Conservation (phyloP, 495 filamentous ascomycete genomes). For the Xylaria cubensis region DNA sequence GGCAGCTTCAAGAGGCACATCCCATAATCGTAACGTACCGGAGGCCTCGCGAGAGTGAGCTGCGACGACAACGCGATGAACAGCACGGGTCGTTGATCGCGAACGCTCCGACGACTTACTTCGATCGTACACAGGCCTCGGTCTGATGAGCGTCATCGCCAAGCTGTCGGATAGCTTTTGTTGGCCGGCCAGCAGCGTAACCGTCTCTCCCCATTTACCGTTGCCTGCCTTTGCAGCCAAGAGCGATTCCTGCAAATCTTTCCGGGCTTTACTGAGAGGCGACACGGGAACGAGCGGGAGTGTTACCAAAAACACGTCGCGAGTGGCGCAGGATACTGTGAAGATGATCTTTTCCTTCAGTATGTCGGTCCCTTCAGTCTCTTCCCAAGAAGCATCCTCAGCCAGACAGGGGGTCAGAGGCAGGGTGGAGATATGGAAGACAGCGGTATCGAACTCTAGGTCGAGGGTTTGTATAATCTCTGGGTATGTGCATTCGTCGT, state of each 20-base stretch:
- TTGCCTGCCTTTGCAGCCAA: slow-evolving; percentile 55
- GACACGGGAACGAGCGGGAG: slow-evolving; percentile 79
- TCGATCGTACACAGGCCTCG: slow-evolving; percentile 37
- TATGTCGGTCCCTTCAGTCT: slow-evolving; percentile 65
- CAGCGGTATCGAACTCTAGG: slow-evolving; percentile 68
- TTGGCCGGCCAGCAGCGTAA: slow-evolving; percentile 63
- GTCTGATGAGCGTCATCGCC: slow-evolving; percentile 68
- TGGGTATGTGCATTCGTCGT: slow-evolving; percentile 53
- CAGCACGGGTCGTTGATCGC: slow-evolving; percentile 33
- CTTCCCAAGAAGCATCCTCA: slow-evolving; percentile 59
- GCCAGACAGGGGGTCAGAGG: slow-evolving; percentile 53
- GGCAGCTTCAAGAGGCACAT: slow-evolving; percentile 49
- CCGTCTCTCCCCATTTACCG: slow-evolving; percentile 67
- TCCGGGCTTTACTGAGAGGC: slow-evolving; percentile 58
- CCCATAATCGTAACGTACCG: slow-evolving; percentile 60
- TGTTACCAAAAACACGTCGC: slow-evolving; percentile 69
- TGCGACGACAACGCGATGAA: slow-evolving; percentile 53
- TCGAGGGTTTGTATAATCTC: slow-evolving; percentile 71
- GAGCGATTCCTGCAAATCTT: slow-evolving; percentile 53
- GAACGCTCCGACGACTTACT: slow-evolving; percentile 48
- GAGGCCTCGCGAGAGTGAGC: slow-evolving; percentile 69
- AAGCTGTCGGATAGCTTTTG: slow-evolving; percentile 68
- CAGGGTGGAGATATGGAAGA: slow-evolving; percentile 65
- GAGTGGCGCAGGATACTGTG: slow-evolving; percentile 72
- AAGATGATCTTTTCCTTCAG: slow-evolving; percentile 72